Evolutionary conservation across 2,329 filamentous ascomycete genomes (phyloP).

Genomic region (Xylaria sp.): DNA sequence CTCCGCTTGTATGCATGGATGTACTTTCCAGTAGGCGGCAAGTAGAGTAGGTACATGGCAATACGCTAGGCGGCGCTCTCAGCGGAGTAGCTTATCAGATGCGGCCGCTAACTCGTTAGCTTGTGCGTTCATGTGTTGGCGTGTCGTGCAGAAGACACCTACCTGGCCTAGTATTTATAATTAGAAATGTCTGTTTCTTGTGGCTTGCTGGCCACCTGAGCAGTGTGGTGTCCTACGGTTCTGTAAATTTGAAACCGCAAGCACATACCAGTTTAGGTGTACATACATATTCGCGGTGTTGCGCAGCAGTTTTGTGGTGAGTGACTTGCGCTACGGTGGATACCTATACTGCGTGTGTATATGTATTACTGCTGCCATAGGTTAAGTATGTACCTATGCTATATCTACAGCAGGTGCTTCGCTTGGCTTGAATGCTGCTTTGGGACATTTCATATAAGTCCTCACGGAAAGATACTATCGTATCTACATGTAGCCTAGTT

Average conservation of each 20-base stretch:
- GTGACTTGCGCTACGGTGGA: background rate
- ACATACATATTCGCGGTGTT: background rate
- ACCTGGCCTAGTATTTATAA: background rate
- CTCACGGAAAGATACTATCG: slow-evolving; percentile 16
- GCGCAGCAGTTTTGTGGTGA: background rate
- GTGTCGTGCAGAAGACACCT: background rate
- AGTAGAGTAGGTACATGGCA: background rate
- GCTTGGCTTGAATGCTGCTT: background rate
- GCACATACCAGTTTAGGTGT: slow-evolving; percentile 2
- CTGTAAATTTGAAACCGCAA: slow-evolving; percentile 5
- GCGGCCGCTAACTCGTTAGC: background rate
- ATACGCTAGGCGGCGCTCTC: too few relatives aligned
- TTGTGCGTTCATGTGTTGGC: slow-evolving; percentile 3
- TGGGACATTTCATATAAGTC: background rate
- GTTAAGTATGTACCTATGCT: background rate
- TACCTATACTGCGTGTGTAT: background rate
- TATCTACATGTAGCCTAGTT: slow-evolving; percentile 1
- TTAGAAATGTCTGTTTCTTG: background rate
- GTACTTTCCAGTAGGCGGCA: slow-evolving; percentile 7
- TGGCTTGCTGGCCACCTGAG: background rate
- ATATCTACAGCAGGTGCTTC: background rate
- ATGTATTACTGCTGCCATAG: background rate
- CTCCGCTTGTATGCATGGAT: slow-evolving; percentile 21
- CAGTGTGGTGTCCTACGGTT: too few relatives aligned
- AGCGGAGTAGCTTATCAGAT: too few relatives aligned